Percentiles rank a stretch among this genome's conserved stretches.
Evolutionary conservation across 108 stramenopile species (phyloP).

Genomic region (Fistulifera pelliculosa): DNA sequence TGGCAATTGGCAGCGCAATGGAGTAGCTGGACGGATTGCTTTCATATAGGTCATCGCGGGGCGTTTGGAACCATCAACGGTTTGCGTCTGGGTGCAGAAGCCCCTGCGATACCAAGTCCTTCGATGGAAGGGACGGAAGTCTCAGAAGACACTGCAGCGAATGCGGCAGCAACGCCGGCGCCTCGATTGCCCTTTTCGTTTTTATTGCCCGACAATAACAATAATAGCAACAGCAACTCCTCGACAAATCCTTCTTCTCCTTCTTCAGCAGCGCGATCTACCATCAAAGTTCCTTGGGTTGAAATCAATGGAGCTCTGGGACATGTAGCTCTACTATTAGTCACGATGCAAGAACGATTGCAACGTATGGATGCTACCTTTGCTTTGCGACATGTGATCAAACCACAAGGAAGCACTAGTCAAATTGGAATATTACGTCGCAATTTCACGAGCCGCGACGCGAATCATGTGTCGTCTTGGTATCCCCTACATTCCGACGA

Average conservation of each 20-base stretch:
- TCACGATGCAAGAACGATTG: slow-evolving; percentile 38
- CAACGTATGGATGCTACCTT: slow-evolving; percentile 24
- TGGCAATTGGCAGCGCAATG: slow-evolving; percentile 26
- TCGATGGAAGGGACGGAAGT: background rate
- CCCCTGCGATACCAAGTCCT: slow-evolving; percentile 2
- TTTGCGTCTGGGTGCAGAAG: slow-evolving; percentile 51
- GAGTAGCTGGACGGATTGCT: slow-evolving; percentile 68
- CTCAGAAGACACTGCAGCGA: background rate
- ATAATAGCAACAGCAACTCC: slow-evolving; percentile 5
- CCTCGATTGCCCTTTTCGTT: slow-evolving; percentile 1
- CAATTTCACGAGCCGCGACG: too few relatives aligned
- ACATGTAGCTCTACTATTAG: slow-evolving; percentile 55
- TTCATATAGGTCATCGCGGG: slow-evolving; percentile 73
- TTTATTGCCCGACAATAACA: background rate
- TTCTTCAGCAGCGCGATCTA: background rate
- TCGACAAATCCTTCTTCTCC: slow-evolving; percentile 1
- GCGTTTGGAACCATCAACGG: slow-evolving; percentile 82
- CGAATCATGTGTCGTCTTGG: slow-evolving; percentile 2
- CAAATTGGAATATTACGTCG: slow-evolving; percentile 61
- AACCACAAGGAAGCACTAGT: slow-evolving; percentile 60
- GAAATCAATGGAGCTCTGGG: slow-evolving; percentile 84
- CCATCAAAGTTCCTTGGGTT: slow-evolving; percentile 46
- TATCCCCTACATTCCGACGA: slow-evolving; percentile 37
- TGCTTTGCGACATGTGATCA: slow-evolving; percentile 39
- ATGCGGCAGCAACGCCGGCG: background rate